Evolutionary conservation across 78 protist species (phyloP).

Genomic region (Dictyostelium capitatum): DNA sequence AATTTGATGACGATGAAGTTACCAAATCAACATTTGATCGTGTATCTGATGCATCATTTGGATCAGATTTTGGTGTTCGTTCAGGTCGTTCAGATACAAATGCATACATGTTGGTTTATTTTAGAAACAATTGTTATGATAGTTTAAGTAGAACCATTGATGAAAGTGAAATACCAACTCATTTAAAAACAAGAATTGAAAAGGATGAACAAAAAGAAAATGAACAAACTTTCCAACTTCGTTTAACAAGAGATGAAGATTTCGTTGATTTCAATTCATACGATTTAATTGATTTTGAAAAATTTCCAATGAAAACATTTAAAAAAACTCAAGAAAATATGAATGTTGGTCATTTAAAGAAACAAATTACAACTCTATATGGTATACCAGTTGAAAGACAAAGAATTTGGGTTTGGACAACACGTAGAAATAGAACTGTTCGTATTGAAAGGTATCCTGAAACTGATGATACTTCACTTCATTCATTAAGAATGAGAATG

Average conservation of each 20-base stretch:
- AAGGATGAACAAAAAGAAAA: slow-evolving; percentile 45
- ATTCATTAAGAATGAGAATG: not conserved
- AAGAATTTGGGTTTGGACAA: slow-evolving; percentile 67
- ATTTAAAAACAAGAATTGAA: slow-evolving; percentile 57
- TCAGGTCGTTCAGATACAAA: not conserved
- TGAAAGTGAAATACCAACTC: slow-evolving; percentile 54
- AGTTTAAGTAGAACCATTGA: slow-evolving; percentile 49
- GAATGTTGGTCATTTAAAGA: slow-evolving; percentile 31
- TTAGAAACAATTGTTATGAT: slow-evolving; percentile 66
- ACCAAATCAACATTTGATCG: slow-evolving; percentile 56
- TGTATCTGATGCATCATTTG: slow-evolving; percentile 92
- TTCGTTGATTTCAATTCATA: slow-evolving; percentile 30
- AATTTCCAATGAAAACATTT: slow-evolving; percentile 11
- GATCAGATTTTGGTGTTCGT: slow-evolving; percentile 75
- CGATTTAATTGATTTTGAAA: slow-evolving; percentile 32
- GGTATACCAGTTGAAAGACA: slow-evolving; percentile 80
- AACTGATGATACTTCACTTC: slow-evolving; percentile 44
- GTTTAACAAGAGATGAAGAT: slow-evolving; percentile 57
- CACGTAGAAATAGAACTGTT: slow-evolving; percentile 47
- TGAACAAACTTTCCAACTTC: slow-evolving; percentile 10
- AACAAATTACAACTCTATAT: slow-evolving; percentile 40
- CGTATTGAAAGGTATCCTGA: slow-evolving; percentile 60
- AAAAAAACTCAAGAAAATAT: slow-evolving; percentile 22
- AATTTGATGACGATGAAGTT: slow-evolving; percentile 97
- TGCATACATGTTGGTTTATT: slow-evolving; percentile 95